Evolutionary conservation across 2,329 filamentous ascomycete genomes (phyloP), one percentile per base, ranked within the genome.

Genomic region (Arthrobotrys sinensis): DNA sequence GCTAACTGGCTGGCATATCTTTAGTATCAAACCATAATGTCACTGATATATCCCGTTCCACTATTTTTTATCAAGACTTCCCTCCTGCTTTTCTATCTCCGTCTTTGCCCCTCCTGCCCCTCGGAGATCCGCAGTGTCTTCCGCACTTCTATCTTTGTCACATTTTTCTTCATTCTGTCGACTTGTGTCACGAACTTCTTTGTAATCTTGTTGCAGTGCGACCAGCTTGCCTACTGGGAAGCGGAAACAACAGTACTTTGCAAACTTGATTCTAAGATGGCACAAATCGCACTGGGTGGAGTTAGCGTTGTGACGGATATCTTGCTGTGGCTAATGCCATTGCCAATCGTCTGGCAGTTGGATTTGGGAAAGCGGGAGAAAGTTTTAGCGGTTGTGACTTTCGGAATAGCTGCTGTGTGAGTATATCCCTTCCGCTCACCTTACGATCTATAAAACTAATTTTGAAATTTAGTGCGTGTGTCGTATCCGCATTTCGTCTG

Each of bases 321-420:
- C 8, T 32, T 78, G 28, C 6, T 78, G 6, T 78, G 75, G 75
- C 36, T 78, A 16, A 78, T 78, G 75, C 76, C 76, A 0, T 66
- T 79, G 4, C 76, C 76, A 0, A 19, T 79, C 12, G 69, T 79
- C 19, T 79, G 69, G 69, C 28, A 48, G 19, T 48, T 79, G 2
- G 43, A 75, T 10, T 46, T 79, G 36, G 63, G 69, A 6, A 67
- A 55, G 16, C 38, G 76, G 7, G 76, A 79, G 21, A 79, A 70
- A 28, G 46, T 75, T 28, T 43, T 79, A 32, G 76, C 76, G 45
- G 70, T 75, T 19, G 34, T 79, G 1, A 79, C 76, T 5, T 79
- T 79, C 38, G 76, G 76, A 11, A 48, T 79, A n/a, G 76, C 67
- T 34, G 75, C 75, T 28, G 50, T 72, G 75, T 78, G 53, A 66